phyloP scores from a whole-genome alignment of 148 eudicot genomes.

The Euryodendron excelsum region DNA sequence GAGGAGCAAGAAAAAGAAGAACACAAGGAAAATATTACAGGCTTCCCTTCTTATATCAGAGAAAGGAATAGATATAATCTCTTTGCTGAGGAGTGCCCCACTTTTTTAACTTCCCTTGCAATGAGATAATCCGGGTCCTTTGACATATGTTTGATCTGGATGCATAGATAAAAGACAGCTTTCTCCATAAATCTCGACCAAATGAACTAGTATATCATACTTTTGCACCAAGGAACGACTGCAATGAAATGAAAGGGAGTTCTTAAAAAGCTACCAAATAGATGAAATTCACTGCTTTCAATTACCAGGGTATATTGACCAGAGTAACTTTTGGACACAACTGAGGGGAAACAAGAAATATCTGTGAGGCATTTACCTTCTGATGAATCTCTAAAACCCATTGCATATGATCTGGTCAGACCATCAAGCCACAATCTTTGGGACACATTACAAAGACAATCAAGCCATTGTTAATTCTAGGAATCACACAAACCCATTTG shows the following conservation, averaged over 20 bases:
- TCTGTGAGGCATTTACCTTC: background rate
- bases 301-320: background rate
- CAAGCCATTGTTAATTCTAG: background rate
- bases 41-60: conserved; percentile 7
- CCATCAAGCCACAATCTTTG: background rate
- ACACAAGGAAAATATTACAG: conserved; percentile 6
- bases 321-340: background rate
- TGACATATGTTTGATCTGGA: background rate
- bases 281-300: background rate
- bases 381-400: background rate
- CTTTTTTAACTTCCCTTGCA: background rate
- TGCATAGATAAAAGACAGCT: background rate
- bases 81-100: background rate
- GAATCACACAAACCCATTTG: background rate
- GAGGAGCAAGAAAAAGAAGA: background rate
- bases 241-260: conserved; percentile 6
- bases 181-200: background rate
- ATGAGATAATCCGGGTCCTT: background rate
- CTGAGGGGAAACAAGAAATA: background rate
- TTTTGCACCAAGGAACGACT: conserved; percentile 5
- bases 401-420: background rate
- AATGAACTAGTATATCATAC: conserved; percentile 11
- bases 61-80: conserved; percentile 8
- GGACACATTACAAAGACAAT: background rate
- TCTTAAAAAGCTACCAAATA: background rate